phyloP scores from a whole-genome alignment of 2,329 filamentous ascomycete genomes.

The Periconia sp. region DNA sequence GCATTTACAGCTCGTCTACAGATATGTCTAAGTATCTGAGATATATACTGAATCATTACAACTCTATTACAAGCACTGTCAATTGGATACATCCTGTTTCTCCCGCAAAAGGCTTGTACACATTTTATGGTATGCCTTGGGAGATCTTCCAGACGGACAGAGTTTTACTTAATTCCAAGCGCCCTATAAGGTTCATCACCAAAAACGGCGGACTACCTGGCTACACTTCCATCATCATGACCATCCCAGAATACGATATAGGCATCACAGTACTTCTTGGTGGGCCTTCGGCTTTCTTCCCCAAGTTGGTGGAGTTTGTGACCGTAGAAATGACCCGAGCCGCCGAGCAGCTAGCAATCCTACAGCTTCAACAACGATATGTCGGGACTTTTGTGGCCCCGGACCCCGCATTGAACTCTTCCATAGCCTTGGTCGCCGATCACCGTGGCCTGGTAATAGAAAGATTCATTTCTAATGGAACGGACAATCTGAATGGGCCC shows the following conservation, averaged over 20 bases:
- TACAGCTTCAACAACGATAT: constrained; percentile 33
- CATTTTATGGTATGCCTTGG: constrained; percentile 56
- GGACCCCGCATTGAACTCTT: constrained; percentile 30
- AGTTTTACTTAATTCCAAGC: constrained; percentile 42
- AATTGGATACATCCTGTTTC: constrained; percentile 54
- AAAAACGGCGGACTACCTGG: constrained; percentile 53
- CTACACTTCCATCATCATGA: constrained; percentile 49
- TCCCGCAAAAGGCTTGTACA: constrained; percentile 41
- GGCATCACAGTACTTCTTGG: constrained; percentile 50
- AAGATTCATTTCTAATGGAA: constrained; percentile 36
- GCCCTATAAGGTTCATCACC: constrained; percentile 52
- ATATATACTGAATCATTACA: constrained; percentile 51
- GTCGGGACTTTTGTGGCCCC: constrained; percentile 31
- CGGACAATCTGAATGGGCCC: constrained; percentile 24
- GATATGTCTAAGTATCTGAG: constrained; percentile 54
- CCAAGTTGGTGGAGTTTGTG: constrained; percentile 35
- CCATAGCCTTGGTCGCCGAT: constrained; percentile 30
- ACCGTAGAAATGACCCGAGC: constrained; percentile 35
- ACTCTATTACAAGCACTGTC: constrained; percentile 47
- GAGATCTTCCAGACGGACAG: constrained; percentile 53
- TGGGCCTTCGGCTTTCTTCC: constrained; percentile 28
- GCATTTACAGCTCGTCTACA: constrained; percentile 49
- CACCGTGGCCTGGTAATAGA: constrained; percentile 35
- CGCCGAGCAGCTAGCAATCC: constrained; percentile 40
- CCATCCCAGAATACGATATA: constrained; percentile 53